Evolutionary conservation across 1,284 basidiomycete genomes (phyloP), one percentile per base, ranked within the genome.

Genomic region (Schizophyllum amplum): DNA sequence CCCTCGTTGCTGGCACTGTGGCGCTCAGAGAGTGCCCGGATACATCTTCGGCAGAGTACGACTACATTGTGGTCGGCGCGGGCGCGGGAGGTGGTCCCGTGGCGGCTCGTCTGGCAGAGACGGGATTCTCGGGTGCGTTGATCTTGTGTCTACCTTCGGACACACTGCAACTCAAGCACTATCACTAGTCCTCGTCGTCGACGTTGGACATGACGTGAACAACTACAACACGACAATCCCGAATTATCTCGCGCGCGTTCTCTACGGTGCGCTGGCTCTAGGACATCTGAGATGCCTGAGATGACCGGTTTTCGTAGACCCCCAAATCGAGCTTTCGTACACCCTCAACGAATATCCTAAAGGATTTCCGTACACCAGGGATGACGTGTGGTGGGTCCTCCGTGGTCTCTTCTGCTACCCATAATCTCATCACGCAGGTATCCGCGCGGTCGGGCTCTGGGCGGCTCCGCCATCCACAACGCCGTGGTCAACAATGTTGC

Each of bases 61-160:
- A 69, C 54, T 69, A 62, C 52, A 60, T 64, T 13, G 61, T 66
- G 1, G 59, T 67, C 21, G 64, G 64, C 11, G 52, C 65, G 17
- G 66, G 66, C 27, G 64, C 59, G n/a, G 66, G 65, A 11, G 66
- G 66, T 23, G 65, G 65, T 1, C 64, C 66, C 6, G 46, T 67
- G 51, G 65, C 66, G 6, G 63, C 64, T n/a, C 60, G 66, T 11
- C 54, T 67, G 48, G 64, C 63, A 15, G 64, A 65, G 57, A 52
- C 53, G 21, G 66, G 66, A 20, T 67, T 59, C 52, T 64, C 64
- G 33, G 65, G 65, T 61, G 26, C 22, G 60, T 55, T 47, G 4
- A 24, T 23, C 13, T 22, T 42, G 24, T 20, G 1, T 24, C 1
- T 1, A 21, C 6, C 58, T 51, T 15, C n/a, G 6, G 11, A 15